Conservation (phyloP, 2,329 filamentous ascomycete genomes). For the Plectosphaerella sp. region DNA sequence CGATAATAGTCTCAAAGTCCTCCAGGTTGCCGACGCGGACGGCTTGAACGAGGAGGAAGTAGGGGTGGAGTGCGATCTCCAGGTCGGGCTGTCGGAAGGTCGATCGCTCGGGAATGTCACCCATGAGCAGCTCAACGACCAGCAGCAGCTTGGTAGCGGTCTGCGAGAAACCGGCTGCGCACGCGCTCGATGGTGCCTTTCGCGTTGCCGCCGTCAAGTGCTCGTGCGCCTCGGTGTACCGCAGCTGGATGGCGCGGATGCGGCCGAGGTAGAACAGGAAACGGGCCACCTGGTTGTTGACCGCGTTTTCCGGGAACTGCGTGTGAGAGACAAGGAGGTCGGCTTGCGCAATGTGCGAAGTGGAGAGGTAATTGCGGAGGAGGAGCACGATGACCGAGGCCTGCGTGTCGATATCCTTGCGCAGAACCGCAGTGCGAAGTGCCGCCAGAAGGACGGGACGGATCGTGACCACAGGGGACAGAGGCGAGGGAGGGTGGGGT, state of each 20-base stretch:
- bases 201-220: conserved; percentile 89
- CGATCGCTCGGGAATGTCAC: conserved; percentile 92
- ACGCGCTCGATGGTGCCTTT: conserved; percentile 86
- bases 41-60: conserved; percentile 89
- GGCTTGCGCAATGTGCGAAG: conserved; percentile 94
- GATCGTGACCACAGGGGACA: conserved; percentile 81
- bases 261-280: conserved; percentile 97
- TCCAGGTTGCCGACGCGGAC: conserved; percentile 95
- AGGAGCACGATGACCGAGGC: conserved; percentile 92
- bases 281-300: conserved; percentile 96
- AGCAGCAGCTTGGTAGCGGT: conserved; percentile 94
- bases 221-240: conserved; percentile 95
- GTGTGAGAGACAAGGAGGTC: conserved; percentile 95
- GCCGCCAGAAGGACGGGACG: conserved; percentile 82
- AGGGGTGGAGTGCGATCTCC: conserved; percentile 84
- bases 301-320: conserved; percentile 87
- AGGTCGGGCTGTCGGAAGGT: conserved; percentile 87
- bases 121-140: conserved; percentile 96
- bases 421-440: conserved; percentile 88
- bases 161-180: conserved; percentile 91
- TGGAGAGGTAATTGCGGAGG: conserved; percentile 91
- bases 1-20: conserved; percentile 85
- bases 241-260: conserved; percentile 92
- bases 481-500: conserved; percentile 82
- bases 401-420: conserved; percentile 97